Evolutionary conservation across 2,329 filamentous ascomycete species (phyloP).

Genomic region (Thermomyces lanuginosus): DNA sequence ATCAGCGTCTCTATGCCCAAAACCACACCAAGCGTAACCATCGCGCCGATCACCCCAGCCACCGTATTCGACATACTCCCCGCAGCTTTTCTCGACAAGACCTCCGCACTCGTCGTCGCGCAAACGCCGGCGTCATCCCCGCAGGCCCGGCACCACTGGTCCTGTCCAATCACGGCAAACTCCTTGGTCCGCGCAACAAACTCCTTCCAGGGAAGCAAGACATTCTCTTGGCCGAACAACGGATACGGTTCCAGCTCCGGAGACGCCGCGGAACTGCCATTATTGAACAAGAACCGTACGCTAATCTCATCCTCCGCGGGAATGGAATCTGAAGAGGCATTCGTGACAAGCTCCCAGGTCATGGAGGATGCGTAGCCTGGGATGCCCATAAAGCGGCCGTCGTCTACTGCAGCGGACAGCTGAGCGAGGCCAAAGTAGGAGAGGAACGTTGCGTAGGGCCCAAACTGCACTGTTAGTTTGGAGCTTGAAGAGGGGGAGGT

Average conservation of each 20-base stretch:
- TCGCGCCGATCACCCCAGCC: slow-evolving; percentile 65
- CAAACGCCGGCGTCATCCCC: slow-evolving; percentile 56
- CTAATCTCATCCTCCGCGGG: slow-evolving; percentile 35
- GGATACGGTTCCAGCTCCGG: slow-evolving; percentile 39
- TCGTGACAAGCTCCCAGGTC: slow-evolving; percentile 55
- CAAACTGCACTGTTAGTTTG: slow-evolving; percentile 40
- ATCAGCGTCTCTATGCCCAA: slow-evolving; percentile 39
- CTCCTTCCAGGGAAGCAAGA: slow-evolving; percentile 48
- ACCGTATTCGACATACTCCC: slow-evolving; percentile 48
- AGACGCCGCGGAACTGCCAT: slow-evolving; percentile 36
- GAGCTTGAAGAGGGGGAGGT: slow-evolving; percentile 17
- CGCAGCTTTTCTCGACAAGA: slow-evolving; percentile 13
- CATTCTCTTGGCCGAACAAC: slow-evolving; percentile 41
- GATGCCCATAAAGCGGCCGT: slow-evolving; percentile 53
- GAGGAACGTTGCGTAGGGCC: slow-evolving; percentile 44
- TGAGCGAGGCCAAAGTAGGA: slow-evolving; percentile 46
- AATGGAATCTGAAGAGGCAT: slow-evolving; percentile 15
- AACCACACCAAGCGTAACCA: slow-evolving; percentile 51
- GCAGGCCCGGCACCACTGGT: slow-evolving; percentile 59
- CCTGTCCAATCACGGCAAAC: slow-evolving; percentile 49
- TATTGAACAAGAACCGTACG: slow-evolving; percentile 48
- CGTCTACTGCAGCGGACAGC: slow-evolving; percentile 33
- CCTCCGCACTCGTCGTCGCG: slow-evolving; percentile 21
- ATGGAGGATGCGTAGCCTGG: slow-evolving; percentile 74
- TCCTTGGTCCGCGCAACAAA: slow-evolving; percentile 49